These are phyloP conservation scores for Symbiodinium pilosum DNA, from an alignment of 73 alveolate species.

Conservation along the genomic window DNA sequence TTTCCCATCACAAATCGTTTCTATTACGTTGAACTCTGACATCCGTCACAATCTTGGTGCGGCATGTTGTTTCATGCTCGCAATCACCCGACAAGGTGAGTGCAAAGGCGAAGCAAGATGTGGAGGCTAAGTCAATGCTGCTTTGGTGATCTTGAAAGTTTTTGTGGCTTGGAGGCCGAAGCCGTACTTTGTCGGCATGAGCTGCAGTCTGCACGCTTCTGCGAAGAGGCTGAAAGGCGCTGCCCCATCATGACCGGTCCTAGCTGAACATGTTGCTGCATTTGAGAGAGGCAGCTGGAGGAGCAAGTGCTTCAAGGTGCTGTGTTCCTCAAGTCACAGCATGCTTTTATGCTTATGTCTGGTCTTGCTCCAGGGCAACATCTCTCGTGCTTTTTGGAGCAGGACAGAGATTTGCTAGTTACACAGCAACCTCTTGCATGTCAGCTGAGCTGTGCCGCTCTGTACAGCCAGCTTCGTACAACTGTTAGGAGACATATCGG, in stretches of 20 bases:
- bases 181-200: background rate
- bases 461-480: background rate
- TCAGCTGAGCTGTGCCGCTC: background rate
- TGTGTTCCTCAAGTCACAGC: no score
- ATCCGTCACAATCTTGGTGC: no score
- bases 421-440: background rate
- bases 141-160: no score
- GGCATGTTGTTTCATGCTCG: no score
- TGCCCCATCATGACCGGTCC: background rate
- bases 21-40: no score
- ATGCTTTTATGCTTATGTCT: background rate
- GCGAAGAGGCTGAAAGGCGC: background rate
- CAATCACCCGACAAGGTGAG: background rate
- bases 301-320: background rate
- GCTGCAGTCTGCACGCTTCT: background rate
- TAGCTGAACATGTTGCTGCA: background rate
- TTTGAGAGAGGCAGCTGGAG: background rate
- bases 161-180: background rate
- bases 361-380: background rate
- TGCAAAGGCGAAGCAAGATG: background rate
- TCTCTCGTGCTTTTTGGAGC: background rate
- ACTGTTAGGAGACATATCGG: constrained; percentile 13
- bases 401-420: background rate
- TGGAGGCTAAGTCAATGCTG: background rate
- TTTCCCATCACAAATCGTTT: no score